Base-by-base conservation (phyloP, 345 rosid genomes). In the Syzygium aqueum region DNA sequence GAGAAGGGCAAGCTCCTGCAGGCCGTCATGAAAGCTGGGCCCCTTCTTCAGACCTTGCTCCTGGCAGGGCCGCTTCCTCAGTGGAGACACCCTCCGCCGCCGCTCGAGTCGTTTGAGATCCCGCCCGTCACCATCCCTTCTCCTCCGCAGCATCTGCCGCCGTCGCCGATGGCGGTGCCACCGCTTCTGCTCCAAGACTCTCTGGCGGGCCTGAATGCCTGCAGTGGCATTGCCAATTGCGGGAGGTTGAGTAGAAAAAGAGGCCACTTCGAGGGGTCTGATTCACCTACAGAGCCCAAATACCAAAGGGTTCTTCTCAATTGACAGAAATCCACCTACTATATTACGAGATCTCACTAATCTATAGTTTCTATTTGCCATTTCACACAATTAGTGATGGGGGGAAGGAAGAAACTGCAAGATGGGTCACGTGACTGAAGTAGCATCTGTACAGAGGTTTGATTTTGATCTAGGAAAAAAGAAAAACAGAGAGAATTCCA, bases 81-180 rank as follows among this genome's bases (percentile, higher is more conserved):
- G 88, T 97, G 99, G 99, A 93, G 94, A 54, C 94, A 96, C 92
- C 99, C 99, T 8, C 99, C 99, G 10, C 99, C 99, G 84, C 98
- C 98, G 59, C 96, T 97, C 2, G 96, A 96, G 86, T 92, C 96
- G 86, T 96, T 96, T 83, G 95, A 96, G 93, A 96, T 97, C 93
- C 99, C 99, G 80, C 98, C 97, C 2, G 97, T 95, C 40, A 91
- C 95, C 53, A 92, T 97, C 84, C 92, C 94, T 85, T 88, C 94
- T 30, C 93, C 96, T 10, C 90, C 94, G 3, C 91, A 89, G 8
- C 94, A 89, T 10, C 90, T 91, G 30, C 89, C 91, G 77, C 89
- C 87, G 59, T 92, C 80, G 49, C 80, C 46, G 11, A 37, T 33
- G 80, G 80, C 25, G 13, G 80, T 73, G 80, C 80, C 80, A 13